Conservation (phyloP, 257 asterid species). For the Verbena officinalis region DNA sequence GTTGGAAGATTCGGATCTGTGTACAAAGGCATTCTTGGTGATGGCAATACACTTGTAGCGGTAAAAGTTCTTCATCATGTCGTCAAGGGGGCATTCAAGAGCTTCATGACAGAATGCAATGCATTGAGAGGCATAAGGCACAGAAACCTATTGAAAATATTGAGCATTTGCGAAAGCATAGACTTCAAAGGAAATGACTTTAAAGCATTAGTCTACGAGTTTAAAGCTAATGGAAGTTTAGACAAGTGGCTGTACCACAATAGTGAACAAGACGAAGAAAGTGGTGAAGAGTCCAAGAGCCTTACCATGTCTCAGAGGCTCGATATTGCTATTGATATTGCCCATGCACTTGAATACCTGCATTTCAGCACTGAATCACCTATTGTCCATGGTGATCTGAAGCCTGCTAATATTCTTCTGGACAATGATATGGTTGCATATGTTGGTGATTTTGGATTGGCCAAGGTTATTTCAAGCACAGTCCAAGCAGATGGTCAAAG, state of each 20-base stretch:
- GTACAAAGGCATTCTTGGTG: slow-evolving; percentile 36
- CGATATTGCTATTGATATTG: slow-evolving; percentile 30
- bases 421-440: slow-evolving; percentile 34
- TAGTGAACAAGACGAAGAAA: neutral
- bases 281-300: too few species aligned
- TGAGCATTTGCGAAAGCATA: slow-evolving; percentile 39
- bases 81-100: slow-evolving; percentile 36
- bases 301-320: slow-evolving; percentile 27
- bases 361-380: slow-evolving; percentile 26
- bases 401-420: slow-evolving; percentile 38
- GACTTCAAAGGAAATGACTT: slow-evolving; percentile 36
- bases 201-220: slow-evolving; percentile 42
- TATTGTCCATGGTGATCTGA: slow-evolving; percentile 37
- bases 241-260: slow-evolving; percentile 36
- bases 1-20: slow-evolving; percentile 38
- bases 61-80: slow-evolving; percentile 38
- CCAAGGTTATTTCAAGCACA: slow-evolving; percentile 24
- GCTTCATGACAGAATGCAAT: slow-evolving; percentile 42
- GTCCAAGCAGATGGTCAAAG: neutral
- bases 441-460: slow-evolving; percentile 43
- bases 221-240: slow-evolving; percentile 37
- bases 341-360: slow-evolving; percentile 31
- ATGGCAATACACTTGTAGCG: slow-evolving; percentile 24
- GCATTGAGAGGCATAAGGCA: slow-evolving; percentile 34
- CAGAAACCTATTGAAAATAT: slow-evolving; percentile 36